Evolutionary conservation across 2,329 filamentous ascomycete genomes (phyloP), one percentile per base, ranked within the genome.

Genomic region (Mariannaea elegans): DNA sequence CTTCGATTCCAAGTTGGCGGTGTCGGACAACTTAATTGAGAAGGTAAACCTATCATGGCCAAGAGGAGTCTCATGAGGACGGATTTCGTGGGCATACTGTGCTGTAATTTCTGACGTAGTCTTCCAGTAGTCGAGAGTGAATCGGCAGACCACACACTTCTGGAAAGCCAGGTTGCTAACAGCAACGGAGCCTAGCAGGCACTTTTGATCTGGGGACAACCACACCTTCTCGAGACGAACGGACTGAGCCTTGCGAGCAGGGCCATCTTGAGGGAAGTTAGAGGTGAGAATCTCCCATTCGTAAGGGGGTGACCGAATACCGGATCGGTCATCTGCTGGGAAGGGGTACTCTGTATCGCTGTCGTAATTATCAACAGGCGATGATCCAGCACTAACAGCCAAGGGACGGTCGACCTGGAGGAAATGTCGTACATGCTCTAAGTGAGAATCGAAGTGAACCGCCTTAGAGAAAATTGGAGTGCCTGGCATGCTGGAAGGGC

Each of bases 61-160:
- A 67, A 90, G 83, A 19, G 86, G 80, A 3, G 80, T 81, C 39
- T 90, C 86, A 66, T 86, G 86, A 24, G 87, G 87, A 41, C 88
- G 87, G 44, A 94, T 85, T 77, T 95, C 91, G 62, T 91, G 87
- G 74, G 89, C 90, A 79, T 87, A 99, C 70, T 97, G 93, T n/a
- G 92, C 94, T 34, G 85, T 84, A 2, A 98, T 91, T 74, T 99
- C 95, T 1, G 95, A 99, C 0, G 94, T 96, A 0, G 95, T 99
- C 83, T 97, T 97, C 95, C 95, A 99, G 79, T 97, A 95, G 76
- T 99, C 95, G 45, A 97, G 85, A 0, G 95, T 99, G 76, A 99
- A 99, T 49, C 95, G 88, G 75, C 93, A 94, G n/a, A 90, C 88
- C 53, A 99, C 92, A 6, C 83, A 77, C 78, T 99, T 99, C 53